Evolutionary conservation across 2,329 filamentous ascomycete species (phyloP), one percentile per base, ranked within the genome.

Genomic region (Fusarium anguioides): DNA sequence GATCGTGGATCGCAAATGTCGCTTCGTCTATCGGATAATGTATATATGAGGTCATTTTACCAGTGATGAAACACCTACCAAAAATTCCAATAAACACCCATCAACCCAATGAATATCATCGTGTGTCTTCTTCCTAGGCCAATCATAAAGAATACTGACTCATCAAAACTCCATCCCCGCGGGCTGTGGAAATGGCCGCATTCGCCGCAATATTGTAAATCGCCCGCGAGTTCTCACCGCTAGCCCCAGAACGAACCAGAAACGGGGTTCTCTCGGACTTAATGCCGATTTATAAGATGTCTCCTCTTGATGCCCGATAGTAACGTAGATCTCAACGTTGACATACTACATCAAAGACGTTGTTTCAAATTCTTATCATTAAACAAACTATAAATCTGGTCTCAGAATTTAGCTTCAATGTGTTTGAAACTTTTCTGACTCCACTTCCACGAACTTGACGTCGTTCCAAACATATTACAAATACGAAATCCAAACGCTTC

Each of bases 111-210:
- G 24, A 42, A 49, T 11, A 4, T 17, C 45, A 33, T 54, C 29
- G 41, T 17, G 15, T 31, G 33, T 35, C 12, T 15, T 35, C 27
- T 35, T 10, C n/a, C 33, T 14, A 64, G 35, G n/a, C 64, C 65
- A 68, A 68, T 66, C 65, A 68, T 9, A 24, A 26, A 26, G 14
- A 18, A 61, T 46, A 20, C 48, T 69, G 65, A 69, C 60, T 66
- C 51, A 66, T 54, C 56, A 63, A 23, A 23, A 33, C 33, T 57
- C 41, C 45, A 49, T 68, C 18, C 47, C 40, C n/a, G n/a, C n/a
- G n/a, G n/a, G 64, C 44, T 50, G 35, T 51, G 29, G 8, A 57
- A n/a, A 57, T 66, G 46, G 62, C 63, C 63, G 57, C 63, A 53
- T 36, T 66, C 51, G 63, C 63, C 63, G 63, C 64, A 53, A 60